Percentiles rank a stretch among this genome's conserved stretches.
Conservation (phyloP, 1,139 yeast species). For the Debaryomyces coudertii region DNA sequence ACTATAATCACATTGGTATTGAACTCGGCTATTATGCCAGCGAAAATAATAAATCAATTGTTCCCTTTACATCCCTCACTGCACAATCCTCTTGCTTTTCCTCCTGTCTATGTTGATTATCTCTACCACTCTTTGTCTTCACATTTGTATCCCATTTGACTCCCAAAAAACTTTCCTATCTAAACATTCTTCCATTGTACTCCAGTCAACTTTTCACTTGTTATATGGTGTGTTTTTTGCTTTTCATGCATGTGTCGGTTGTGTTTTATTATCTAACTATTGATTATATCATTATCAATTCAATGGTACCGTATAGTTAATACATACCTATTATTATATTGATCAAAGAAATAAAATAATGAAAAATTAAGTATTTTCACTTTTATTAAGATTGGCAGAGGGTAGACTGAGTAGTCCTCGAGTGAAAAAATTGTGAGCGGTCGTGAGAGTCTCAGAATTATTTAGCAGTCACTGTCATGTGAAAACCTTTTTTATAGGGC, state of each 20-base stretch:
- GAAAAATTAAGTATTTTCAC: constrained; percentile 9
- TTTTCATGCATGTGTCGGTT: neutral
- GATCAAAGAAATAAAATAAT: constrained; percentile 14
- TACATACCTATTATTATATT: constrained; percentile 24
- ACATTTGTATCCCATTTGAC: neutral
- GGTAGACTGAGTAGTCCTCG: neutral
- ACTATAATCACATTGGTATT: constrained; percentile 7
- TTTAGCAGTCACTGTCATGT: constrained; percentile 2
- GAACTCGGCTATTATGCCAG: neutral
- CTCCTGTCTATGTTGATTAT: neutral
- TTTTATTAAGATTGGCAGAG: constrained; percentile 4
- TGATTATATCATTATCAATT: constrained; percentile 1
- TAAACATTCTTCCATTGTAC: neutral
- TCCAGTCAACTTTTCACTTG: neutral
- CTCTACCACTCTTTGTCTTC: neutral
- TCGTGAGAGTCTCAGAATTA: neutral
- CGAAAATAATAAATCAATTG: constrained; percentile 2
- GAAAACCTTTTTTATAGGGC: no score
- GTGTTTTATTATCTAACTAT: neutral
- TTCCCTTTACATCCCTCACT: no score
- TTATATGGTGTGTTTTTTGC: neutral
- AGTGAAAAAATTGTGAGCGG: constrained; percentile 1
- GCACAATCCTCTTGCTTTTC: neutral
- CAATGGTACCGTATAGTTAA: constrained; percentile 8
- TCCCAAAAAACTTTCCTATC: neutral